phyloP scores from a whole-genome alignment of 2,329 filamentous ascomycete genomes.

The Aspergillus hortae region DNA sequence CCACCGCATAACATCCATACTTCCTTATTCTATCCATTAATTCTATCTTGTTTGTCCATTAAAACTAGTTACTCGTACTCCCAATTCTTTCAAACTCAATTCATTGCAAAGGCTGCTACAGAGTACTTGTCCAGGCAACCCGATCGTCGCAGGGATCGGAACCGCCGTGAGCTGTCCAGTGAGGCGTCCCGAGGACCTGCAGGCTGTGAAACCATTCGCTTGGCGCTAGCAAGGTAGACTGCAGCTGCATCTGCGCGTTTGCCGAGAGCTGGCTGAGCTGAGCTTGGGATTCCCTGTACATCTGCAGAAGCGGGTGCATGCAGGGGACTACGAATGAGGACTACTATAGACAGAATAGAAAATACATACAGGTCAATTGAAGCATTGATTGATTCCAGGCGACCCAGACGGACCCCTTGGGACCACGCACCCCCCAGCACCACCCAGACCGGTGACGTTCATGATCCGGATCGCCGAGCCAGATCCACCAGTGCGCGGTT shows the following conservation, averaged over 20 bases:
- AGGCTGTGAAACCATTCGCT: background rate
- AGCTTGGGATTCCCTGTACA: background rate
- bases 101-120: no score
- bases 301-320: background rate
- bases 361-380: background rate
- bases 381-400: no score
- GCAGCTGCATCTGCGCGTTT: background rate
- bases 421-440: background rate
- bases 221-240: background rate
- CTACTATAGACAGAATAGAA: background rate
- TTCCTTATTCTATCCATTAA: no score
- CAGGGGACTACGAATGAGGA: background rate
- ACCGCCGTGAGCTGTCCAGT: background rate
- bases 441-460: slow-evolving; percentile 5
- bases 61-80: no score
- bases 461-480: slow-evolving; percentile 8
- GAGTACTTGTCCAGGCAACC: no score
- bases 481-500: slow-evolving; percentile 2
- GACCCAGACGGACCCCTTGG: background rate
- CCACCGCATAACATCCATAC: background rate
- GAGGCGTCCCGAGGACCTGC: slow-evolving; percentile 3
- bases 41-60: no score
- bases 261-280: slow-evolving; percentile 3
- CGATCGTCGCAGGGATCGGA: slow-evolving; percentile 10
- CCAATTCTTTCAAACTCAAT: no score